Evolutionary conservation across 495 filamentous ascomycete species (phyloP).

Genomic region (Aspergillus asperescens): DNA sequence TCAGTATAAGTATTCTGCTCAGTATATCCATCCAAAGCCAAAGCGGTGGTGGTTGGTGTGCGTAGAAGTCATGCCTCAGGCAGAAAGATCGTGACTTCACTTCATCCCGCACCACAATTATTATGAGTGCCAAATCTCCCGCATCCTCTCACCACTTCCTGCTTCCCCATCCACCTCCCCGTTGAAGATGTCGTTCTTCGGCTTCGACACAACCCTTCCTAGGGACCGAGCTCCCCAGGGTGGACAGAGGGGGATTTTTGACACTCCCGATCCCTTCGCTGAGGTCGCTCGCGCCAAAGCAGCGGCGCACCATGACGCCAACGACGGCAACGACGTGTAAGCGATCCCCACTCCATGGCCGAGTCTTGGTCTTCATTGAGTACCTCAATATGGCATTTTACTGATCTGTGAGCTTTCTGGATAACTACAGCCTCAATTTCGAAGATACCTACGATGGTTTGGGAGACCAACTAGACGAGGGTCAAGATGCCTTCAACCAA

Average conservation of each 20-base stretch:
- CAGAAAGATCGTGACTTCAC: conserved; percentile 17
- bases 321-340: conserved; percentile 69
- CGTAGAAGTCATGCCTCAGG: conserved; percentile 11
- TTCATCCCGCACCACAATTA: conserved; percentile 30
- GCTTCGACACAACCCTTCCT: conserved; percentile 66
- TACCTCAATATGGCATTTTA: background rate
- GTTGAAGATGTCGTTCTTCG: conserved; percentile 75
- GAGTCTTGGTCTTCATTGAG: background rate
- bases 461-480: conserved; percentile 85
- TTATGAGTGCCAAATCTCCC: conserved; percentile 19
- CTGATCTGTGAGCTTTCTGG: conserved; percentile 10
- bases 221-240: conserved; percentile 48
- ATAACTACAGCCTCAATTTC: conserved; percentile 65
- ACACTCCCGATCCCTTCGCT: conserved; percentile 84
- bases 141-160: conserved; percentile 16
- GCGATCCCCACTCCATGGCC: conserved; percentile 28
- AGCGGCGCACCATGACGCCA: conserved; percentile 34
- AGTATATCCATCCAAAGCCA: background rate
- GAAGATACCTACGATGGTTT: conserved; percentile 98
- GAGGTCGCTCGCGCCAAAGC: conserved; percentile 55
- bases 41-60: background rate
- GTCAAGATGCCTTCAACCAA: conserved; percentile 92
- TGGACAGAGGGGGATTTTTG: conserved; percentile 71
- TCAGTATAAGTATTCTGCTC: background rate
- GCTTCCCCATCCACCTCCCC: conserved; percentile 13